Evolutionary conservation across 768 basidiomycete genomes (phyloP), one percentile per base, ranked within the genome.

Genomic region (Calocybe gangraenosa): DNA sequence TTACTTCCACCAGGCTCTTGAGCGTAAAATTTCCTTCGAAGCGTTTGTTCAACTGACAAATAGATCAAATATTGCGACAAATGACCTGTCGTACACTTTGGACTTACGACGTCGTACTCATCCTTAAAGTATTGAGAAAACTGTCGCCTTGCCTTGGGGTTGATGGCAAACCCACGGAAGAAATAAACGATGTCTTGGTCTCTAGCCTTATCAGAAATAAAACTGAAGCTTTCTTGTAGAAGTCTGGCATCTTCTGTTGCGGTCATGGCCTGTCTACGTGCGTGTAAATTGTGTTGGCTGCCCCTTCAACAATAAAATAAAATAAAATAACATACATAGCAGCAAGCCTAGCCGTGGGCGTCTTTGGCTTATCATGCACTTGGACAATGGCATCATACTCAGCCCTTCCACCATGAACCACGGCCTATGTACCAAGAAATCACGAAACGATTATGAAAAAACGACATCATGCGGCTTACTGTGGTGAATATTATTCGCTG

Each of bases 311-410:
- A 15, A 14, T n/a, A 32, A 18, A 20, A 39, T 21, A 25, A 45
- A 25, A 32, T 7, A 37, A 11, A 7, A 37, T 2, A 25, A 63
- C 78, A 57, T 59, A 83, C 82, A 88, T 82, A 13, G 87, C 84
- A 32, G 84, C 73, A 19, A 80, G 77, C 54, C 81, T 79, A 28
- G 84, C 74, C 5, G 82, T 79, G 0, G 93, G 86, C 17, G 87
- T 89, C 50, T 77, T 75, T 11, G 86, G 80, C 46, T 84, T 81
- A 55, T 81, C 76, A 58, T 83, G 82, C 25, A 93, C 73, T 48
- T 71, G 69, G 54, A 82, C 72, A 33, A 86, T 70, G 30, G 82
- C 81, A 25, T 89, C 79, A 56, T 83, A 95, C 58, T 94, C 92
- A 19, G 66, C 68, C 25, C 65, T 65, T 17, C 91, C 89, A 32